These are phyloP conservation scores for Populus davidiana DNA, from an alignment of 345 rosid species.

Conservation along the genomic window DNA sequence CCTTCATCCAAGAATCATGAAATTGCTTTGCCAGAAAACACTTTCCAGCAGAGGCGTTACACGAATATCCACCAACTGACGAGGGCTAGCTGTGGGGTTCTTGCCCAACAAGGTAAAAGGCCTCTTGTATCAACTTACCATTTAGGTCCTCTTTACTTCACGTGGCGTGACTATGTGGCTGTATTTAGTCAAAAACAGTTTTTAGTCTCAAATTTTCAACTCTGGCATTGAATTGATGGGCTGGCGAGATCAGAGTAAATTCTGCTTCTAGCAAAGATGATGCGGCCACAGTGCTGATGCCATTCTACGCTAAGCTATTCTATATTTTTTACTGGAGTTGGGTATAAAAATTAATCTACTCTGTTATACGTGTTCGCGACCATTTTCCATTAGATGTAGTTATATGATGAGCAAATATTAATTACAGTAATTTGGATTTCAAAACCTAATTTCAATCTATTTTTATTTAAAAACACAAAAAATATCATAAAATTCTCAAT, in stretches of 20 bases:
- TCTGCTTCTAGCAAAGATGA: not conserved
- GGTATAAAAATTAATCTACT: not conserved
- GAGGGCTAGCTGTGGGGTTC: constrained; percentile 22
- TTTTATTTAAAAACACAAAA: too few relatives aligned
- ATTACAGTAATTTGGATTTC: too few relatives aligned
- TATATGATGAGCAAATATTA: not conserved
- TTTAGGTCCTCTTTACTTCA: not conserved
- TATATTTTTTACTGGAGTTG: not conserved
- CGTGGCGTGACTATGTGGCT: not conserved
- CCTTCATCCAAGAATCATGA: too few relatives aligned
- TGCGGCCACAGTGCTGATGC: not conserved
- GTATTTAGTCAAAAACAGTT: not conserved
- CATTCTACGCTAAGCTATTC: not conserved
- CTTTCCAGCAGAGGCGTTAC: not conserved
- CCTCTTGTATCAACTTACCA: constrained; percentile 12
- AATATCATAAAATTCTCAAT: too few relatives aligned
- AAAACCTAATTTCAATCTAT: too few relatives aligned
- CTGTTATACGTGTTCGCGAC: not conserved
- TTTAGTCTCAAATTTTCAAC: not conserved
- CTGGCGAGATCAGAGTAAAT: not conserved
- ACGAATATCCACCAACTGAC: constrained; percentile 15
- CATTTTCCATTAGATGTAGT: not conserved
- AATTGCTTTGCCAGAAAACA: too few relatives aligned
- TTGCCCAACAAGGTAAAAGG: constrained; percentile 17
- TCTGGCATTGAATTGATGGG: not conserved